A percentile compares a stretch with the other conserved stretches of the same genome.
Conservation (phyloP, 2,329 filamentous ascomycete species). For the Cadophora sp. region DNA sequence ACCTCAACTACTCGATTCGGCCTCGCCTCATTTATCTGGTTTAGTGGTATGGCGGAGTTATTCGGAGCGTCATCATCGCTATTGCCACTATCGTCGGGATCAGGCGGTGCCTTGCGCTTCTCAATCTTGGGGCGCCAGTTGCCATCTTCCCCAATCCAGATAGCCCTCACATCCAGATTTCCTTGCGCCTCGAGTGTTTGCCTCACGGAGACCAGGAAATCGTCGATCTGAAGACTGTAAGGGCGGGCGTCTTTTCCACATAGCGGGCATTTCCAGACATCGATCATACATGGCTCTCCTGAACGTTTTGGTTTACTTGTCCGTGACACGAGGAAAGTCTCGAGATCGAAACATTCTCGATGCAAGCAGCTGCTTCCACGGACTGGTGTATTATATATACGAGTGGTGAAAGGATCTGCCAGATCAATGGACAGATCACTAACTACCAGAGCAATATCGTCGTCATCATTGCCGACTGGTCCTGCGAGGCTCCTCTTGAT, state of each 20-base stretch:
- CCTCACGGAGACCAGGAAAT: slow-evolving; percentile 72
- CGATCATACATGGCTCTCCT: slow-evolving; percentile 61
- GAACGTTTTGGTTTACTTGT: slow-evolving; percentile 52
- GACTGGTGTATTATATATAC: slow-evolving; percentile 73
- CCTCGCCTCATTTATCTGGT: not conserved
- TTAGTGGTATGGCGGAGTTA: not conserved
- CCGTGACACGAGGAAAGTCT: slow-evolving; percentile 78
- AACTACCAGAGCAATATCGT: slow-evolving; percentile 66
- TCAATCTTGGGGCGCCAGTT: slow-evolving; percentile 63
- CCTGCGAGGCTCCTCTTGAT: slow-evolving; percentile 61
- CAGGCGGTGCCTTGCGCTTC: slow-evolving; percentile 41
- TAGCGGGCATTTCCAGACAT: slow-evolving; percentile 87
- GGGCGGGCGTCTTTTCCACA: slow-evolving; percentile 82
- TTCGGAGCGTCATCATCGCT: slow-evolving; percentile 25
- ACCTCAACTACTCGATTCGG: slow-evolving; percentile 16
- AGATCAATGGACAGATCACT: slow-evolving; percentile 67
- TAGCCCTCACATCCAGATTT: slow-evolving; percentile 61
- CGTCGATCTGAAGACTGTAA: slow-evolving; percentile 71
- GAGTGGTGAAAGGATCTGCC: slow-evolving; percentile 69
- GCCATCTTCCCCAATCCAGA: slow-evolving; percentile 69
- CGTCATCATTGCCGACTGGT: slow-evolving; percentile 53
- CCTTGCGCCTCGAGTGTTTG: slow-evolving; percentile 56
- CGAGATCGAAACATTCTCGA: slow-evolving; percentile 88
- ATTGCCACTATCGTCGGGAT: slow-evolving; percentile 36
- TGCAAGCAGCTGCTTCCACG: slow-evolving; percentile 76